Evolutionary conservation across 1,284 basidiomycete genomes (phyloP), one percentile per base, ranked within the genome.

Genomic region (Wallemia ichthyophaga): DNA sequence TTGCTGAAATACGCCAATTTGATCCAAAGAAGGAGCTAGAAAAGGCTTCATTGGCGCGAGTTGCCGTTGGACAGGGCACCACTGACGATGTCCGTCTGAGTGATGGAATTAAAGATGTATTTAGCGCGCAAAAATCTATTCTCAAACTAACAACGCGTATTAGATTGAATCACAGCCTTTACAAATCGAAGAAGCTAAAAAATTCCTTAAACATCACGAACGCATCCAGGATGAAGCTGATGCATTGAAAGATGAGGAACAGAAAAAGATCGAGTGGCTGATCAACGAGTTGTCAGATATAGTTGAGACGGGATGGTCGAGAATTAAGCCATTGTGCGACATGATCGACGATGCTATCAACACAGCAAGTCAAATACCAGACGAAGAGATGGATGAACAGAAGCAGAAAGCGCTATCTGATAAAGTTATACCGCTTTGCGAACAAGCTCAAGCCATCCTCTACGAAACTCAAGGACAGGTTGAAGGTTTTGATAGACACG

Each of bases 401-500:
- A 24, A 54, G 32, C 25, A 73, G 60, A 62, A 58, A 25, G 68
- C 69, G 54, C 67, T 72, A n/a, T 67, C 71, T 31, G 65, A 69
- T 58, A 62, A 66, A 48, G 69, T 71, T 55, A 65, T 64, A 54
- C 70, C 70, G 0, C 65, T 72, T 27, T 64, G 71, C 28, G 66
- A 70, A 56, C 69, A 72, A 59, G 70, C 69, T 1, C 68, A 69
- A 62, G 68, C 67, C 62, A 68, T 69, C 58, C 61, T 72, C 17
- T 66, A 70, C 61, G 69, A 72, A 63, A 69, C 69, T 1, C 68
- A 68, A 56, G 71, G 70, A 15, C 63, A 65, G 23, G 62, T 71
- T 56, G 65, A 65, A 3, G 71, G 70, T 23, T 67, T 69, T n/a
- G 70, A 71, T 59, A 70, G 69, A 15, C 69, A 71, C 55, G 67